Conservation (phyloP, 768 basidiomycete species). For the Mycena polygramma region DNA sequence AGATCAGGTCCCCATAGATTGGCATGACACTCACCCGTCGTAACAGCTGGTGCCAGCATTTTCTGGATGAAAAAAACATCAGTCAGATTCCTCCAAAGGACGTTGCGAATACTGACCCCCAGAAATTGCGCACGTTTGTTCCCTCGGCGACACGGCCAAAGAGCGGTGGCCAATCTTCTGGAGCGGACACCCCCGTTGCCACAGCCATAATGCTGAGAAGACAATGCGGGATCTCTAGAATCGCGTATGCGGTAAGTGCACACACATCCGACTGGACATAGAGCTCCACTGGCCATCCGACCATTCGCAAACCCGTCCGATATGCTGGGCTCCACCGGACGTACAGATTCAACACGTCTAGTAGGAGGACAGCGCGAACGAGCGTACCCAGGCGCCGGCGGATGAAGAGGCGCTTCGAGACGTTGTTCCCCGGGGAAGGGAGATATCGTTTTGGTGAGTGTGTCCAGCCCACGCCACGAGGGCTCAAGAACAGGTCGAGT, state of each 20-base stretch:
- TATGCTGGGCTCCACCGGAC: conserved; percentile 31
- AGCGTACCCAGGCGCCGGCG: neutral
- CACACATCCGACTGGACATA: conserved; percentile 9
- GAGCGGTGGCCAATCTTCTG: conserved; percentile 33
- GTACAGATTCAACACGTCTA: conserved; percentile 30
- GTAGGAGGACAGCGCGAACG: neutral
- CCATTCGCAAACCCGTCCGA: conserved; percentile 14
- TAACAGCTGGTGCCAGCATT: conserved; percentile 33
- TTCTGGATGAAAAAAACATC: neutral
- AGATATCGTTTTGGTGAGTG: conserved; percentile 7
- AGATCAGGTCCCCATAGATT: no score
- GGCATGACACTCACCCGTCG: conserved; percentile 31
- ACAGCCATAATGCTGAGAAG: conserved; percentile 11
- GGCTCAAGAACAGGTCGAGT: conserved; percentile 4
- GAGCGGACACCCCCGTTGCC: conserved; percentile 9
- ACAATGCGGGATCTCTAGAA: neutral
- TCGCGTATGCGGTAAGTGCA: neutral
- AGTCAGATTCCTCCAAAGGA: neutral
- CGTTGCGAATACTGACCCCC: conserved; percentile 23
- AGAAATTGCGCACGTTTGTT: conserved; percentile 29
- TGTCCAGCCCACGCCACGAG: conserved; percentile 29
- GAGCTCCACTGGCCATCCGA: conserved; percentile 21
- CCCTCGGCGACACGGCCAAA: conserved; percentile 23
- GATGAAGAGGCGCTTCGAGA: conserved; percentile 15
- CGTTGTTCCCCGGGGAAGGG: neutral